These are phyloP conservation scores for Pseudonectria foliicola DNA, from an alignment of 2,329 filamentous ascomycete species.

Conservation along the genomic window DNA sequence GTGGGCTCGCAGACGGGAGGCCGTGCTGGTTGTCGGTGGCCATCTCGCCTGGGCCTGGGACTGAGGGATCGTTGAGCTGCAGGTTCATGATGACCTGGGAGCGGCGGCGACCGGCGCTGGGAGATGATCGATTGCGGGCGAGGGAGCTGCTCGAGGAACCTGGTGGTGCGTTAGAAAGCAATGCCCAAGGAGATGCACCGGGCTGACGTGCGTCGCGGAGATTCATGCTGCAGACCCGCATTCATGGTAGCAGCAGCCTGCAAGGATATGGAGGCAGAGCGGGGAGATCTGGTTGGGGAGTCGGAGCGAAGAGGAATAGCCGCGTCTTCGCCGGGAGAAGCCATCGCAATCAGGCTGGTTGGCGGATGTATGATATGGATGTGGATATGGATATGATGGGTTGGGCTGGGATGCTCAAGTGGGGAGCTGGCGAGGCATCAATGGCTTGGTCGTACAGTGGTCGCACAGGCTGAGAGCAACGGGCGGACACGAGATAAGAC, in stretches of 20 bases:
- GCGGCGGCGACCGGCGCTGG: constrained; percentile 50
- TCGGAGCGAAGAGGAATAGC: constrained; percentile 26
- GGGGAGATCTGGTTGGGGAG: constrained; percentile 54
- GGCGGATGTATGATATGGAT: too few species aligned
- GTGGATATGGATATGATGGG: too few species aligned
- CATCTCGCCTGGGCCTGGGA: constrained; percentile 66
- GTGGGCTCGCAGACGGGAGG: constrained; percentile 33
- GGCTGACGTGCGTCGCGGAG: constrained; percentile 44
- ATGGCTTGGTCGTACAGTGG: too few species aligned
- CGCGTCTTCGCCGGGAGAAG: constrained; percentile 22
- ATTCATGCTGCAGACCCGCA: constrained; percentile 62
- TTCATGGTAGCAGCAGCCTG: constrained; percentile 74
- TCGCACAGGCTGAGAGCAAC: too few species aligned
- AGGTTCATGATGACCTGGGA: constrained; percentile 67
- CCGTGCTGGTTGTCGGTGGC: constrained; percentile 36
- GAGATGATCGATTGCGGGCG: constrained; percentile 34
- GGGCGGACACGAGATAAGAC: too few species aligned
- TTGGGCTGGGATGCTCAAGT: not conserved
- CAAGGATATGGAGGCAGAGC: constrained; percentile 62
- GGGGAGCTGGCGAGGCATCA: too few species aligned
- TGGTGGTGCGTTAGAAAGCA: constrained; percentile 19
- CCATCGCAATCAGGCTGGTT: constrained; percentile 16
- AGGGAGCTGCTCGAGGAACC: constrained; percentile 48
- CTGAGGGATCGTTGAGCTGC: constrained; percentile 61
- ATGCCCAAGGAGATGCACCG: not conserved